These are phyloP conservation scores for Petunia secreta DNA, from an alignment of 257 asterid genomes.

Conservation along the genomic window DNA sequence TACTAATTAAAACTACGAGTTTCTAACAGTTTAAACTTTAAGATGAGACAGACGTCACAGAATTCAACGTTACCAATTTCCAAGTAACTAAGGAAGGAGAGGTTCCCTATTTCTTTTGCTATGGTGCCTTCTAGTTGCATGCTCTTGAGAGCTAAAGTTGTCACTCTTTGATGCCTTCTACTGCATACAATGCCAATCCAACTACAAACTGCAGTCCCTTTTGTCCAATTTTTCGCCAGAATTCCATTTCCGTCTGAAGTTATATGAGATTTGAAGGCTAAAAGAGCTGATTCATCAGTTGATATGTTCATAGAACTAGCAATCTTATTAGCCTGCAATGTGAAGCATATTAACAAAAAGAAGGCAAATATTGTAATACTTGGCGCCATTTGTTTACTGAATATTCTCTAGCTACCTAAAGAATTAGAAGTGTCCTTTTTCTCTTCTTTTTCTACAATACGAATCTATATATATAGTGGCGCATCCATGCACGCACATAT, in stretches of 20 bases:
- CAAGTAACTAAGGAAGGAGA: conserved; percentile 23
- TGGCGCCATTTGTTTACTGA: too few relatives aligned
- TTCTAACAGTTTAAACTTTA: too few relatives aligned
- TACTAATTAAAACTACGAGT: too few relatives aligned
- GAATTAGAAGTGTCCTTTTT: too few relatives aligned
- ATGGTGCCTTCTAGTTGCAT: conserved; percentile 22
- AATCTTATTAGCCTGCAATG: too few relatives aligned
- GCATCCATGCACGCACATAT: too few relatives aligned
- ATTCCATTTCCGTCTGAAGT: background rate
- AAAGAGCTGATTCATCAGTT: conserved; percentile 19
- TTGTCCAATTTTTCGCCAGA: background rate
- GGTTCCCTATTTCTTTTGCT: conserved; percentile 9
- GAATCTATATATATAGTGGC: too few relatives aligned
- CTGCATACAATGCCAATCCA: conserved; percentile 4
- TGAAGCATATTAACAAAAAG: too few relatives aligned
- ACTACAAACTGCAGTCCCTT: background rate
- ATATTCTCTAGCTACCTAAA: too few relatives aligned
- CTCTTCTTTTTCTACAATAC: too few relatives aligned
- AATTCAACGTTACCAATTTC: background rate
- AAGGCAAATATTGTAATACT: too few relatives aligned
- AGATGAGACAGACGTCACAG: too few relatives aligned
- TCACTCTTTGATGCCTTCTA: background rate
- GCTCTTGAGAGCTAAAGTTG: background rate
- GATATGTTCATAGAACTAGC: background rate
- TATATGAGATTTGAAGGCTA: conserved; percentile 2